Evolutionary conservation across 225 moss, liverwort and hornwort species (phyloP), one percentile per base, ranked within the genome.

Genomic region (Physcomitrellopsis africana): DNA sequence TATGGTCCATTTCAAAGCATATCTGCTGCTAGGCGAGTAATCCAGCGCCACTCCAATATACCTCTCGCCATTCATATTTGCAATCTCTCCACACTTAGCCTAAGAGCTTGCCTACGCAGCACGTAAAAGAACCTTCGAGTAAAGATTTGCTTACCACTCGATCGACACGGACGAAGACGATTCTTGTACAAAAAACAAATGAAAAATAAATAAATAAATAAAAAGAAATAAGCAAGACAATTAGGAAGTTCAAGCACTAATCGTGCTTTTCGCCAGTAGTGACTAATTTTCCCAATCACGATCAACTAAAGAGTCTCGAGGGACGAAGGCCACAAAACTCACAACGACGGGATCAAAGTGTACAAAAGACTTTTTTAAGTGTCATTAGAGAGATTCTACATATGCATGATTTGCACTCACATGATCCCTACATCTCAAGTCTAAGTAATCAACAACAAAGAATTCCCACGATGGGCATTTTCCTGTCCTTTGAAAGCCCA

Each of bases 41-140:
- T 94, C 92, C 76, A 92, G 56, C 19, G 89, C 94, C 69, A 94
- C 79, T 60, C 89, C 92, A 9, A 90, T 72, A 49, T 83, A 54
- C 78, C 94, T 84, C 49, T 67, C 67, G 10, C 76, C 78, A 46
- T 63, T 43, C 86, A 82, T 82, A 61, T 29, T 74, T 45, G 37
- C 60, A 23, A 41, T n/a, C 72, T 47, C 13, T 47, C 13, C n/a
- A 43, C 63, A 29, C 7, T 23, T 63, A 60, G 46, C 63, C 55
- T 49, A 14, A 42, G 9, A 3, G 43, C 32, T 63, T 72, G 47
- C 27, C 72, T 83, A 67, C 72, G 9, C 72, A 37, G 54, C 69
- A 81, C 65, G 14, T 16, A 12, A 10, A 42, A 23, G 51, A 23
- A 49, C 32, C 7, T 57, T 51, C 44, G 68, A 22, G 23, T 23